phyloP scores from a whole-genome alignment of 208 protist genomes.

The Leishmania arabica region DNA sequence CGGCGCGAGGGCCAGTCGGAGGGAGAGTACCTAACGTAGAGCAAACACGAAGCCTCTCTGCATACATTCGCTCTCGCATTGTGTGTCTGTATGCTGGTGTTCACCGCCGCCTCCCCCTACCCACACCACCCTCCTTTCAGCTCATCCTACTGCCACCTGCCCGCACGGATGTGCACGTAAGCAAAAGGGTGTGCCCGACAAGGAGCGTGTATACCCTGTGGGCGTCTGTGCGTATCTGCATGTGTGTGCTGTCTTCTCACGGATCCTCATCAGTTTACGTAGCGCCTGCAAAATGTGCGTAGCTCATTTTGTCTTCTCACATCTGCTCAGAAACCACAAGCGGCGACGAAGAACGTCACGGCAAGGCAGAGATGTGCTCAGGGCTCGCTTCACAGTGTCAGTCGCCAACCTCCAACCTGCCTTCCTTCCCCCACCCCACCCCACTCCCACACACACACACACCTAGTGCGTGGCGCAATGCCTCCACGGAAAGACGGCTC shows the following conservation, averaged over 20 bases:
- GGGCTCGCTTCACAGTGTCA: background rate
- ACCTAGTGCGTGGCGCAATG: background rate
- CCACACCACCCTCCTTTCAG: background rate
- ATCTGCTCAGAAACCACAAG: background rate
- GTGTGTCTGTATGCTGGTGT: background rate
- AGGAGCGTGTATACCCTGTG: background rate
- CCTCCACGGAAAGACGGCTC: background rate
- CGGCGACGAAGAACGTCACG: background rate
- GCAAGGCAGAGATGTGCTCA: background rate
- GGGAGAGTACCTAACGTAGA: background rate
- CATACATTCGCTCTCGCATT: background rate
- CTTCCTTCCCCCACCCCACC: background rate
- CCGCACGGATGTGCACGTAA: background rate
- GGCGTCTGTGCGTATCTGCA: background rate
- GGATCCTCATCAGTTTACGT: background rate
- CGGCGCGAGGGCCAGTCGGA: background rate
- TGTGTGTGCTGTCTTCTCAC: background rate
- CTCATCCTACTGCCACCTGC: background rate
- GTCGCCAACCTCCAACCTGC: background rate
- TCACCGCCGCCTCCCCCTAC: background rate
- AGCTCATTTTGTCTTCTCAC: background rate
- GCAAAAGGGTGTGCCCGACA: background rate
- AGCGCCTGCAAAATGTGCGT: background rate
- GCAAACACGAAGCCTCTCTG: background rate
- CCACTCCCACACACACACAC: background rate